Base-by-base conservation (phyloP, 1,284 basidiomycete species). In the Sphagnurus paluster region DNA sequence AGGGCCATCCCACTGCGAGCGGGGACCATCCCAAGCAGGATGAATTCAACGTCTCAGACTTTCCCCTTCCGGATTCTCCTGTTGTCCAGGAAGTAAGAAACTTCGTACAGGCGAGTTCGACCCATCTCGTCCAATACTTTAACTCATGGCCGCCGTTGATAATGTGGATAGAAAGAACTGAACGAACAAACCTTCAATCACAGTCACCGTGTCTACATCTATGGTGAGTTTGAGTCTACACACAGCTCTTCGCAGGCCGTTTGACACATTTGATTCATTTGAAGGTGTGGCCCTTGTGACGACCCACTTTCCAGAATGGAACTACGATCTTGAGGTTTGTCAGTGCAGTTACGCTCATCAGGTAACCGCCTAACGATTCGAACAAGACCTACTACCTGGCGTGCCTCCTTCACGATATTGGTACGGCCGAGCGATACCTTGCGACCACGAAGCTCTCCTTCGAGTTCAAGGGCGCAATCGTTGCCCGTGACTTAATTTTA, bases 381-480 rank as follows among this genome's bases (percentile, higher is more conserved):
- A 28, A 42, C 42, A 72, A 78, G 66, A 78, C 78, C 13, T 79
- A 77, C 60, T 79, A 74, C 53, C 64, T 79, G 34, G 65, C 75
- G 21, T 76, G 74, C 49, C 65, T 80, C 19, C 60, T 80, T 43
- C 79, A 80, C 54, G 79, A 82, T 57, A 79, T 80, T 47, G 77
- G 79, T 30, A 75, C 75, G 3, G 75, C 77, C 6, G 70, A 77
- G 39, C 63, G 64, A 34, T 75, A 75, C 59, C 66, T 78, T 37
- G 58, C 72, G 4, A 73, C 71, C 30, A 80, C 79, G 8, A 76
- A 78, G 52, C 67, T 81, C 64, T 78, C 74, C 19, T 81, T 80
- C 58, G 80, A 81, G 62, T 80, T 80, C 66, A 78, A 77, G 58
- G 77, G 77, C 42, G 77, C 71, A 25, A 77, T 80, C 45, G 67